Conservation (phyloP, 306 rosid genomes). For the Citrullus colocynthis region DNA sequence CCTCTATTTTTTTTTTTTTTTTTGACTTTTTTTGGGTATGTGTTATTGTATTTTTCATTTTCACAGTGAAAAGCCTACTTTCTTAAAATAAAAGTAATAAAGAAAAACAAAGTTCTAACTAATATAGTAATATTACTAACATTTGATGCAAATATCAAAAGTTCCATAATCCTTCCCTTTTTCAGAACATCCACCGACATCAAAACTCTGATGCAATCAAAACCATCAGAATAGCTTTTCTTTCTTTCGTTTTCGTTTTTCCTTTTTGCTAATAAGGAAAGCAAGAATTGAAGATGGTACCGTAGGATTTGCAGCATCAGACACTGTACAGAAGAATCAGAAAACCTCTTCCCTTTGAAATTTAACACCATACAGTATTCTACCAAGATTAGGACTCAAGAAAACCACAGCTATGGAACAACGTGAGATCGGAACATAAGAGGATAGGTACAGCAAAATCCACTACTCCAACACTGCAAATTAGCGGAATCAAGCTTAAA, state of each 20-base stretch:
- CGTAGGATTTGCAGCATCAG: neutral
- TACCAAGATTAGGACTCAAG: neutral
- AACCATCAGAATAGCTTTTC: neutral
- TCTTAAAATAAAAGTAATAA: too few species aligned
- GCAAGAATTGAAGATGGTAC: neutral
- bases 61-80: too few species aligned
- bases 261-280: neutral
- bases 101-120: neutral
- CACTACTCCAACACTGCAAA: slow-evolving; percentile 94
- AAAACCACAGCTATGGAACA: slow-evolving; percentile 24
- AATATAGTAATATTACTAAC: neutral
- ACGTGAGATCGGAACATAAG: slow-evolving; percentile 66
- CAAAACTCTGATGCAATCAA: neutral
- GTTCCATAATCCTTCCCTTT: neutral
- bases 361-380: neutral
- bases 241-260: neutral
- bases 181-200: neutral
- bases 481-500: neutral
- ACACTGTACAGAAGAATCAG: neutral
- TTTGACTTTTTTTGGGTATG: too few species aligned
- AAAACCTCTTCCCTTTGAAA: neutral
- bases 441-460: slow-evolving; percentile 91
- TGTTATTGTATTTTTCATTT: too few species aligned
- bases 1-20: too few species aligned
- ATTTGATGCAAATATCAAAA: neutral